phyloP scores from a whole-genome alignment of 2,329 filamentous ascomycete species.

The Volutella citrinella region DNA sequence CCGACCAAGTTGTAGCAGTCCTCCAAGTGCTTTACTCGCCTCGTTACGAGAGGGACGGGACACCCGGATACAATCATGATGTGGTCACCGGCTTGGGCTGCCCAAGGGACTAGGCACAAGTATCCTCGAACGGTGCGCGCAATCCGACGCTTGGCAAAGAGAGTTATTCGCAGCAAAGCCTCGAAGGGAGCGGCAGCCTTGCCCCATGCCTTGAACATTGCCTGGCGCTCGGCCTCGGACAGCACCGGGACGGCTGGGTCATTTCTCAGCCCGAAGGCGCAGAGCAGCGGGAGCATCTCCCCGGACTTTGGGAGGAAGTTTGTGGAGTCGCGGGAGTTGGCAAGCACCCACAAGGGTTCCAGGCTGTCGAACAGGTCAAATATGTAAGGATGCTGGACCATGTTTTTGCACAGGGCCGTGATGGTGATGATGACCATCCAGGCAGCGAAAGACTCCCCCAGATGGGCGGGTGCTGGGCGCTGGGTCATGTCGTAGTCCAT shows the following conservation, averaged over 20 bases:
- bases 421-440: slow-evolving; percentile 16
- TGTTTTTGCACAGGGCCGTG: slow-evolving; percentile 5
- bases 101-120: slow-evolving; percentile 16
- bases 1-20: slow-evolving; percentile 13
- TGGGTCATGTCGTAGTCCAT: slow-evolving; percentile 18
- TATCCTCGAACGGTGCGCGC: slow-evolving; percentile 16
- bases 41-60: slow-evolving; percentile 13
- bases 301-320: slow-evolving; percentile 15
- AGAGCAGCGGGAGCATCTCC: slow-evolving; percentile 11
- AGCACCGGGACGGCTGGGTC: slow-evolving; percentile 8
- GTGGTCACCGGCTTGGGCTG: slow-evolving; percentile 11
- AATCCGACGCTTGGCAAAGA: slow-evolving; percentile 15
- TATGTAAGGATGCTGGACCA: slow-evolving; percentile 7
- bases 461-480: slow-evolving; percentile 14
- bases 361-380: slow-evolving; percentile 16
- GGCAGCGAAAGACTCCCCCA: slow-evolving; percentile 13
- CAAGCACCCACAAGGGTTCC: slow-evolving; percentile 19
- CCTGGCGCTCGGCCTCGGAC: slow-evolving; percentile 7
- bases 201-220: slow-evolving; percentile 6
- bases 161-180: slow-evolving; percentile 10
- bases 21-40: slow-evolving; percentile 10
- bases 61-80: slow-evolving; percentile 18
- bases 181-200: slow-evolving; percentile 15
- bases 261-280: slow-evolving; percentile 10
- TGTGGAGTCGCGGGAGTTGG: slow-evolving; percentile 16